Percentiles rank a stretch among this genome's conserved stretches.
phyloP scores from a whole-genome alignment of 177 flowering plant genomes.

The Tripterygium wilfordii region DNA sequence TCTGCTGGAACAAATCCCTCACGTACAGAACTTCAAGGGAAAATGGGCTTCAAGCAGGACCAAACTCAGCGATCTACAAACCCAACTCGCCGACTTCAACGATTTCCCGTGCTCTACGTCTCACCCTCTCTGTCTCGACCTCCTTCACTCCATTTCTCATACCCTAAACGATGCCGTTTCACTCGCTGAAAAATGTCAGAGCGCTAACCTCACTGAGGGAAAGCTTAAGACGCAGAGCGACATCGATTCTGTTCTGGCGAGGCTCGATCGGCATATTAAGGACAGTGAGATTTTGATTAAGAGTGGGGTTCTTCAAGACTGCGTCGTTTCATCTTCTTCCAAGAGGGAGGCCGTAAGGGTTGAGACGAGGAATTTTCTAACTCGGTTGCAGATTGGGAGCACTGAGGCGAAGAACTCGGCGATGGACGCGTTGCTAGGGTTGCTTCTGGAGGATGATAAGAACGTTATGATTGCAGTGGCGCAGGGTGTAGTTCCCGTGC shows the following conservation, averaged over 20 bases:
- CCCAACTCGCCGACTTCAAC: constrained; percentile 49
- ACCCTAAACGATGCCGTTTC: constrained; percentile 47
- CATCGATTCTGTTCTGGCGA: constrained; percentile 50
- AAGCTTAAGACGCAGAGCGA: constrained; percentile 89
- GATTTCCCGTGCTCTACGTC: constrained; percentile 35
- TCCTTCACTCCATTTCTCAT: constrained; percentile 42
- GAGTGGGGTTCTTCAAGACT: constrained; percentile 61
- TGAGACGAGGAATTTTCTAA: constrained; percentile 50
- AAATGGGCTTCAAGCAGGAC: constrained; percentile 57
- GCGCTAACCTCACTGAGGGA: constrained; percentile 36
- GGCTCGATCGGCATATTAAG: constrained; percentile 43
- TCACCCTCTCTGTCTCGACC: constrained; percentile 46
- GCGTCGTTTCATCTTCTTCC: constrained; percentile 14
- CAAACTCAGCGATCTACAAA: constrained; percentile 50
- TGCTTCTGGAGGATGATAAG: constrained; percentile 76
- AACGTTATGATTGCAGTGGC: constrained; percentile 79
- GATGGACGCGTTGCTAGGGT: constrained; percentile 49
- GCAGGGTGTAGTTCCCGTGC: constrained; percentile 78
- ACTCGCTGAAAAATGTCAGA: constrained; percentile 37
- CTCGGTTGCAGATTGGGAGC: constrained; percentile 78
- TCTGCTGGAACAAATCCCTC: constrained; percentile 32
- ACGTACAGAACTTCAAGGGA: constrained; percentile 22
- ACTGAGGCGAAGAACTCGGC: constrained; percentile 56
- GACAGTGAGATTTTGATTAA: constrained; percentile 57
- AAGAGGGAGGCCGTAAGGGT: constrained; percentile 35